phyloP scores from a whole-genome alignment of 345 rosid genomes.

The Clarkia xantiana region DNA sequence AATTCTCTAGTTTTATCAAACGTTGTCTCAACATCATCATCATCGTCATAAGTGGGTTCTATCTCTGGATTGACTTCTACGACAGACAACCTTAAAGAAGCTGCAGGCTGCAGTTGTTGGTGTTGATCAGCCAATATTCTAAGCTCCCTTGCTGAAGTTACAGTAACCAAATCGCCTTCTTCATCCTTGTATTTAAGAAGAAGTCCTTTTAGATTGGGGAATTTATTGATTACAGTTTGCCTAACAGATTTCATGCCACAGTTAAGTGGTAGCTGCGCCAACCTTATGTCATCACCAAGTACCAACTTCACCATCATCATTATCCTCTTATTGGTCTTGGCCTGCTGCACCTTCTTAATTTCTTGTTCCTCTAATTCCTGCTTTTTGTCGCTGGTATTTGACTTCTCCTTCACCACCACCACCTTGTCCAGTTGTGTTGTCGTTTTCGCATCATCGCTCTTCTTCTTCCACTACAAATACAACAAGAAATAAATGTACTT shows the following conservation, averaged over 20 bases:
- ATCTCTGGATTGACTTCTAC: constrained; percentile 64
- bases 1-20: too few relatives aligned
- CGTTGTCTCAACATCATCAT: constrained; percentile 11
- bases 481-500: too few relatives aligned
- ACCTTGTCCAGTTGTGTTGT: constrained; percentile 16
- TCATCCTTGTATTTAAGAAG: constrained; percentile 74
- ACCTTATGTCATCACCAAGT: constrained; percentile 82
- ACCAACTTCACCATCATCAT: constrained; percentile 77
- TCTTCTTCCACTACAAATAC: constrained; percentile 62
- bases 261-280: constrained; percentile 65
- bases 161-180: constrained; percentile 90
- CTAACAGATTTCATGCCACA: constrained; percentile 53
- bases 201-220: constrained; percentile 58
- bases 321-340: too few relatives aligned
- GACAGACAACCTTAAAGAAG: constrained; percentile 61
- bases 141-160: constrained; percentile 74
- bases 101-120: too few relatives aligned
- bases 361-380: constrained; percentile 11
- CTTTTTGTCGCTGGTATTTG: too few relatives aligned
- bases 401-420: constrained; percentile 25
- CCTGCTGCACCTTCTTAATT: constrained; percentile 10
- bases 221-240: constrained; percentile 64
- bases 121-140: constrained; percentile 50
- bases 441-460: constrained; percentile 17
- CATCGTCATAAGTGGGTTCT: constrained; percentile 59